These are phyloP conservation scores for Trametes coccinea DNA, from an alignment of 768 basidiomycete genomes.

Conservation along the genomic window DNA sequence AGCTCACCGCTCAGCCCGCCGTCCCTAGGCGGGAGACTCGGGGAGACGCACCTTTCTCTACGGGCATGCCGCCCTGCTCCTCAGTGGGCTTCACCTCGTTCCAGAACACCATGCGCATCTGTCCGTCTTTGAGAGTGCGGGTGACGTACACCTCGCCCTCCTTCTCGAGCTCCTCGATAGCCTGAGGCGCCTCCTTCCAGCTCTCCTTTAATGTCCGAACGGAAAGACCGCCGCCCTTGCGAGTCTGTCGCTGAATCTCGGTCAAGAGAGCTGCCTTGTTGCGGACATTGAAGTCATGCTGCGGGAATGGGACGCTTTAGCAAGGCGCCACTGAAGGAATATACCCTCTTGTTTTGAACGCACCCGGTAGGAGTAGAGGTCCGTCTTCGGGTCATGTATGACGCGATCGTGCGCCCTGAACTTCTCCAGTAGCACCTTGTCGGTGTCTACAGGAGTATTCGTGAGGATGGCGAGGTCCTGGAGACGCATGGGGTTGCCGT, in stretches of 20 bases:
- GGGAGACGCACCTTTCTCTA: constrained; percentile 72
- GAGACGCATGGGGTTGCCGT: constrained; percentile 68
- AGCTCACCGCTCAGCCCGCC: neutral
- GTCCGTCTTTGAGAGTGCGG: constrained; percentile 79
- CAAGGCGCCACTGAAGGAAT: neutral
- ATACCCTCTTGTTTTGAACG: constrained; percentile 21
- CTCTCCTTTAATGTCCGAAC: constrained; percentile 85
- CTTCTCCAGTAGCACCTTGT: constrained; percentile 70
- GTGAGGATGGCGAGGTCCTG: constrained; percentile 86
- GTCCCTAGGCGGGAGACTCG: neutral
- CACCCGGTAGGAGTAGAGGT: constrained; percentile 85
- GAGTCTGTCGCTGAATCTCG: constrained; percentile 83
- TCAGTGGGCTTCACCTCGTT: constrained; percentile 83
- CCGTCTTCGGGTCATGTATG: constrained; percentile 77
- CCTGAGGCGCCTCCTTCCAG: constrained; percentile 84
- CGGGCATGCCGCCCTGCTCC: constrained; percentile 64
- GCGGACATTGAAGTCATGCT: constrained; percentile 87
- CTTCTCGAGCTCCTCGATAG: constrained; percentile 87
- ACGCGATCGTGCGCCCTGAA: constrained; percentile 83
- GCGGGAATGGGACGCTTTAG: constrained; percentile 6
- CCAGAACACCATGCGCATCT: constrained; percentile 85
- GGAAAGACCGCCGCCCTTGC: constrained; percentile 81
- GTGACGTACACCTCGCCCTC: constrained; percentile 90
- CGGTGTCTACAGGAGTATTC: constrained; percentile 73
- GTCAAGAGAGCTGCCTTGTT: constrained; percentile 82